Evolutionary conservation across 768 basidiomycete species (phyloP).

Genomic region (Mycena galopus): DNA sequence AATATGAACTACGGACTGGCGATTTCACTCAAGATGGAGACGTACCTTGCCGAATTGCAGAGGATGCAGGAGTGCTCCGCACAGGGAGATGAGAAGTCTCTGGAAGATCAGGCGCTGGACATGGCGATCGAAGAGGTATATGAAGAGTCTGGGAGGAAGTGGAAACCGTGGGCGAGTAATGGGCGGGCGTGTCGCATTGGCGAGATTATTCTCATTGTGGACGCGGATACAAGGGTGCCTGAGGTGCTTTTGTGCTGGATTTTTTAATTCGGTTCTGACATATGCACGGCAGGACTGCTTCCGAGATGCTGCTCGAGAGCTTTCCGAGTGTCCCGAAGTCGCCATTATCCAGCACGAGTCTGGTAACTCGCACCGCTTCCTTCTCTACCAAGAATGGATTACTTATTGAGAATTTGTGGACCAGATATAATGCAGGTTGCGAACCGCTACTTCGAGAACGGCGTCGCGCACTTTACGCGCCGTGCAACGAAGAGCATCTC

Average conservation of each 20-base stretch:
- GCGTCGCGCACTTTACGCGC: slow-evolving; percentile 88
- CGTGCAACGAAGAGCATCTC: slow-evolving; percentile 89
- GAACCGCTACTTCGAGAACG: slow-evolving; percentile 91
- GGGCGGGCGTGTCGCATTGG: slow-evolving; percentile 82
- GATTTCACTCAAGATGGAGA: slow-evolving; percentile 75
- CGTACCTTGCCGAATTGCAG: slow-evolving; percentile 59
- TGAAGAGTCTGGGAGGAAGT: slow-evolving; percentile 66
- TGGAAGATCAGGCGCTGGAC: slow-evolving; percentile 82
- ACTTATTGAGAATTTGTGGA: no score
- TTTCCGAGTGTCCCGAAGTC: slow-evolving; percentile 84
- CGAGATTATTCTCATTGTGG: slow-evolving; percentile 84
- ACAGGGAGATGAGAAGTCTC: slow-evolving; percentile 34
- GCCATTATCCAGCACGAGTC: slow-evolving; percentile 94
- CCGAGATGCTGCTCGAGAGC: slow-evolving; percentile 89
- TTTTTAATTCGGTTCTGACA: no score
- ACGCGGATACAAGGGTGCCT: slow-evolving; percentile 85
- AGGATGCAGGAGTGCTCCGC: slow-evolving; percentile 44
- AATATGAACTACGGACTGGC: slow-evolving; percentile 89
- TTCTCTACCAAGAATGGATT: no score
- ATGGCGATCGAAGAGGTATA: slow-evolving; percentile 82
- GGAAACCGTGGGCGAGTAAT: slow-evolving; percentile 84
- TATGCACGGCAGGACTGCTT: no score
- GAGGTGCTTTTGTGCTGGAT: no score
- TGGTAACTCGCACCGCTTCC: slow-evolving; percentile 57
- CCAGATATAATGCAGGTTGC: slow-evolving; percentile 92